Conservation (phyloP, 2,329 filamentous ascomycete genomes). For the Boeremia exigua region DNA sequence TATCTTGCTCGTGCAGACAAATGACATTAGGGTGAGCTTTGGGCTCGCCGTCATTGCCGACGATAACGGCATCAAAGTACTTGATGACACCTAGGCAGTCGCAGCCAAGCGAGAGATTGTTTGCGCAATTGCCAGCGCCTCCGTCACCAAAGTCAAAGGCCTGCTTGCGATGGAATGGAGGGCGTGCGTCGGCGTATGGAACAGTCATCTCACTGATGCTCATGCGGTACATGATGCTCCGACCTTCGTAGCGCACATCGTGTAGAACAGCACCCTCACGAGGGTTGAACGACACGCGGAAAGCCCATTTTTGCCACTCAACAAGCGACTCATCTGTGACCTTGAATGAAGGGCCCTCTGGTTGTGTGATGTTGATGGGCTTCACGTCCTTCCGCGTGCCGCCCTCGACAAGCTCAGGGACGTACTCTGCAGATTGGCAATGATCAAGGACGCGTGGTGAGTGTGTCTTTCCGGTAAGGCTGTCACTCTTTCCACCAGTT, state of each 20-base stretch:
- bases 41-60: conserved; percentile 61
- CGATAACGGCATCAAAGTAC: conserved; percentile 66
- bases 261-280: conserved; percentile 71
- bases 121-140: conserved; percentile 70
- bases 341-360: conserved; percentile 70
- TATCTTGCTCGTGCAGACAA: conserved; percentile 73
- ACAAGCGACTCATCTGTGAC: conserved; percentile 55
- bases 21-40: conserved; percentile 65
- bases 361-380: conserved; percentile 75
- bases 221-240: conserved; percentile 70
- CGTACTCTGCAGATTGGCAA: conserved; percentile 60
- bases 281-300: conserved; percentile 49
- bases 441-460: conserved; percentile 52
- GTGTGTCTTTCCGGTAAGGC: conserved; percentile 48
- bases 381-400: conserved; percentile 58
- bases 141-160: conserved; percentile 76
- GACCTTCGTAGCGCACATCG: conserved; percentile 72
- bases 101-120: conserved; percentile 71
- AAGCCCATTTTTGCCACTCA: conserved; percentile 57
- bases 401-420: conserved; percentile 48
- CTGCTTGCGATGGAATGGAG: conserved; percentile 71
- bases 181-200: conserved; percentile 69
- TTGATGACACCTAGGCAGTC: conserved; percentile 73
- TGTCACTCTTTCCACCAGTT: conserved; percentile 48
- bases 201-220: conserved; percentile 73